Base-by-base conservation (phyloP, 148 eudicot species). In the Silene conica region DNA sequence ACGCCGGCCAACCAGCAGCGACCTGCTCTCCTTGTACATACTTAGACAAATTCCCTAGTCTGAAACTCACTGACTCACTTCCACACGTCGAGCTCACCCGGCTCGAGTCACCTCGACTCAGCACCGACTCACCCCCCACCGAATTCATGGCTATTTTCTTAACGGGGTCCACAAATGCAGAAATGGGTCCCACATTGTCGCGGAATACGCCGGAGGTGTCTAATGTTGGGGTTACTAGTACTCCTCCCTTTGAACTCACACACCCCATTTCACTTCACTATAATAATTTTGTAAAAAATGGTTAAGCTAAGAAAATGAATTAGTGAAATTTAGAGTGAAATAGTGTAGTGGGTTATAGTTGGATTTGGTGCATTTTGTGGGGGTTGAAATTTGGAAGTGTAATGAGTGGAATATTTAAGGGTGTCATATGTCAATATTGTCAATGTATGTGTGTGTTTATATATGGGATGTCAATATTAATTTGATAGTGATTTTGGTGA, bases 1-100 rank as follows among this genome's bases (percentile, higher is more conserved):
- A 95, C 41, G 96, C 92, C 14, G 99, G 99, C 99, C 99, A 95
- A 2, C 99, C 99, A 16, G 99, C 99, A 16, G 99, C 99, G 46
- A 87, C 92, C 45, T 91, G 96, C 54, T 90, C 98, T 1, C 85
- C 89, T 34, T 89, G 97, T 13, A 87, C 92, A 45, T 87, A 85
- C 84, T 85, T 95, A 63, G 87, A 86, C 89, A 92, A 72, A 58
- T 87, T 94, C 73, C 98, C 96, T 45, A 92, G 78, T 80, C 97
- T 79, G 68, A 90, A 95, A 67, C 97, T 95, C 86, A 85, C 77
- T 11, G 97, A 92, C 78, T 82, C 89, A 54, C 84, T 80, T 65
- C 78, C 88, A 54, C 80, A 73, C 8, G 78, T 82, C 4, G 92
- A 86, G 81, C 88, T 87, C 61, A 79, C 80, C 76, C 91, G 86